Percentiles rank a stretch among this genome's conserved stretches.
phyloP scores from a whole-genome alignment of 106 monocot species.

The Platanthera guangdongensis region DNA sequence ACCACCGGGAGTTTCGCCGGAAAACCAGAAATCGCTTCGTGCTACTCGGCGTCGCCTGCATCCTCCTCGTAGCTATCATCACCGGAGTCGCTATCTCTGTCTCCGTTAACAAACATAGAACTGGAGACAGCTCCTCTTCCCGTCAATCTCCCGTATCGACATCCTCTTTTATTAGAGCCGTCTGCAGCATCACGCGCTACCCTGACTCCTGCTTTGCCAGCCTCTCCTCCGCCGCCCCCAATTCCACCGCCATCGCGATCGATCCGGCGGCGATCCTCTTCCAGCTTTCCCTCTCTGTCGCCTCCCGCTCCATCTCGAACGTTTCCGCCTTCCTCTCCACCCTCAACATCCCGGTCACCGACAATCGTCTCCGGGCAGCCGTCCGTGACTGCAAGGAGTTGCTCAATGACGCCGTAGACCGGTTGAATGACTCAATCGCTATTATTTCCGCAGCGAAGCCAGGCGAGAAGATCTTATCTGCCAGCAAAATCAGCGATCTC shows the following conservation, averaged over 20 bases:
- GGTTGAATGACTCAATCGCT: slow-evolving; percentile 27
- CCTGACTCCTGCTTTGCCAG: slow-evolving; percentile 52
- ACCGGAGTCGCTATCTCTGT: slow-evolving; percentile 18
- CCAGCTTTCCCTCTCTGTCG: slow-evolving; percentile 43
- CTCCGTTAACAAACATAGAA: slow-evolving; percentile 12
- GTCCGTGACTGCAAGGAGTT: slow-evolving; percentile 38
- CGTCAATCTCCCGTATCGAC: slow-evolving; percentile 1
- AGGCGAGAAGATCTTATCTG: slow-evolving; percentile 18
- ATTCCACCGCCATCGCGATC: slow-evolving; percentile 10
- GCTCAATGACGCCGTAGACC: slow-evolving; percentile 31
- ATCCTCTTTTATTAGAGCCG: slow-evolving; percentile 38
- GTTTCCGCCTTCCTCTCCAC: slow-evolving; percentile 16
- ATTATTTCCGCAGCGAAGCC: slow-evolving; percentile 1
- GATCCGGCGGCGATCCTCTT: slow-evolving; percentile 55
- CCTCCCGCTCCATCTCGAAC: slow-evolving; percentile 17
- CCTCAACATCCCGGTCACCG: slow-evolving; percentile 13
- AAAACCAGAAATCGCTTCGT: slow-evolving; percentile 28
- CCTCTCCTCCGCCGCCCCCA: slow-evolving; percentile 31
- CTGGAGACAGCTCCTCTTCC: not conserved
- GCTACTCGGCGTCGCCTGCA: slow-evolving; percentile 24
- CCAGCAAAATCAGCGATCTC: slow-evolving; percentile 19
- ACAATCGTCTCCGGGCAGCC: slow-evolving; percentile 25
- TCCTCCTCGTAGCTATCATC: slow-evolving; percentile 39
- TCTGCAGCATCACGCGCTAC: slow-evolving; percentile 55
- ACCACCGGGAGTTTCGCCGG: slow-evolving; percentile 31